Conservation (phyloP, 169 alveolate genomes). For the Cryptosporidium viatorum region DNA sequence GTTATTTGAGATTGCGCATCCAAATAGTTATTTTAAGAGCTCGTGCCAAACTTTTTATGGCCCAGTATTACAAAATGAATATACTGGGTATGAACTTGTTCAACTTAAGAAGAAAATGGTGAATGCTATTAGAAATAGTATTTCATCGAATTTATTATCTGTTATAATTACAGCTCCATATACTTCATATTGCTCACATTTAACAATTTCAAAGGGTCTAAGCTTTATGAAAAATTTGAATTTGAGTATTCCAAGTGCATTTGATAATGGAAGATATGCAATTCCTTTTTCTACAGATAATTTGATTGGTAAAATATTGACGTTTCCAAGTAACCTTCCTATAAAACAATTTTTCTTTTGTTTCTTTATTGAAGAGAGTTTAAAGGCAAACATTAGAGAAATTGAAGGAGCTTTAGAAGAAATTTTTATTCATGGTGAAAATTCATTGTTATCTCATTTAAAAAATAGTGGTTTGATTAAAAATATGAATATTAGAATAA, state of each 20-base stretch:
- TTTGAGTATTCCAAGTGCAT: neutral
- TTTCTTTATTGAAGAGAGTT: slow-evolving; percentile 18
- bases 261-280: neutral
- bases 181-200: neutral
- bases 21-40: slow-evolving; percentile 24
- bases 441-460: neutral
- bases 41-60: slow-evolving; percentile 15
- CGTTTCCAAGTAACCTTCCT: neutral
- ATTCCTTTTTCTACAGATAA: slow-evolving; percentile 36
- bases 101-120: slow-evolving; percentile 24
- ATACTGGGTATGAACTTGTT: neutral
- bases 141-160: slow-evolving; percentile 48
- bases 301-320: slow-evolving; percentile 38
- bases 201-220: neutral
- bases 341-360: slow-evolving; percentile 38
- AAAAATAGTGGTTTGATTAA: neutral
- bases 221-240: slow-evolving; percentile 27
- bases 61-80: neutral
- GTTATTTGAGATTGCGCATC: slow-evolving; percentile 43
- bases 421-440: neutral
- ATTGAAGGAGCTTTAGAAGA: slow-evolving; percentile 17
- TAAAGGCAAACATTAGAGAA: slow-evolving; percentile 9
- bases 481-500: slow-evolving; percentile 17
- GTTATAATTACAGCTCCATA: slow-evolving; percentile 25
- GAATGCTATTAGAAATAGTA: slow-evolving; percentile 7